A percentile compares a stretch with the other conserved stretches of the same genome.
Evolutionary conservation across 768 basidiomycete genomes (phyloP).

Genomic region (Dacryopinax spathularia): DNA sequence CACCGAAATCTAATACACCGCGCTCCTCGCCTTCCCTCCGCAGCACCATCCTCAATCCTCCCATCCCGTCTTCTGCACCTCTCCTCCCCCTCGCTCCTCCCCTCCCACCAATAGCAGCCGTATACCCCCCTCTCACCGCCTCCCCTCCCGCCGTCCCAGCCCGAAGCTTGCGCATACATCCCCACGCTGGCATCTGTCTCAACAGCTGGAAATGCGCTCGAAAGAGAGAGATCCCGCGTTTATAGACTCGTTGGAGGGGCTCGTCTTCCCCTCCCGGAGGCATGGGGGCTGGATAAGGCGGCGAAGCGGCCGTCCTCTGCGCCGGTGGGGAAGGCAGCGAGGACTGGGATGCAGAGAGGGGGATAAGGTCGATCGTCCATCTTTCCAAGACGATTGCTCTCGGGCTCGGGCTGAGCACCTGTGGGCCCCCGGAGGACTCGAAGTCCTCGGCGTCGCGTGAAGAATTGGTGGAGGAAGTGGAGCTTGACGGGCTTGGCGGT

Average conservation of each 20-base stretch:
- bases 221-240: neutral
- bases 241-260: neutral
- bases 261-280: neutral
- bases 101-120: too few relatives aligned
- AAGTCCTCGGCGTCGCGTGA: neutral
- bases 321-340: neutral
- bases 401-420: neutral
- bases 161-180: neutral
- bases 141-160: neutral
- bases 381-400: neutral
- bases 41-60: neutral
- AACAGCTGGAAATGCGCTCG: neutral
- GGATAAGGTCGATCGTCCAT: neutral
- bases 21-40: neutral
- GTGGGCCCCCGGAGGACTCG: too few relatives aligned
- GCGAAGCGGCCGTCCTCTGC: neutral
- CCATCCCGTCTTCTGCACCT: neutral
- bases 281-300: neutral
- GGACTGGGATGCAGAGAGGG: neutral
- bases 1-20: neutral
- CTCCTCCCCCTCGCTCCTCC: neutral
- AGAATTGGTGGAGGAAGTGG: neutral
- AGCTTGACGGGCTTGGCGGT: too few relatives aligned
- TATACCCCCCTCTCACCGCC: neutral
- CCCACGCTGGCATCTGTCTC: neutral